phyloP scores from a whole-genome alignment of 305 asterid genomes.

The Fraxinus latifolia region DNA sequence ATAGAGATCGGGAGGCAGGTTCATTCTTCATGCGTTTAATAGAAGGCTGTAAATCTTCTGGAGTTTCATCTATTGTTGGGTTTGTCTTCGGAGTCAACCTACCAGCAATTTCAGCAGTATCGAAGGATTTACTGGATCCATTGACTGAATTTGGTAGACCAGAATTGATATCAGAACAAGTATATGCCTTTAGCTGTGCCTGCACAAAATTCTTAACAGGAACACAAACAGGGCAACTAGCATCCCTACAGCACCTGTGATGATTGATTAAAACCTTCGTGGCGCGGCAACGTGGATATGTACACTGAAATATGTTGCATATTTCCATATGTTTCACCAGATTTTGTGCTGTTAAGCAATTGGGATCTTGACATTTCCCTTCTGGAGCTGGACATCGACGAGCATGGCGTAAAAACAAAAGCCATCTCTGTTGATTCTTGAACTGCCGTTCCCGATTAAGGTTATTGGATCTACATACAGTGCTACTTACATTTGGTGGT shows the following conservation, averaged over 20 bases:
- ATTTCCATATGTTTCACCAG: slow-evolving; percentile 66
- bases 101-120: slow-evolving; percentile 47
- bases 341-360: slow-evolving; percentile 61
- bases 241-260: slow-evolving; percentile 53
- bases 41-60: slow-evolving; percentile 64
- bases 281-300: slow-evolving; percentile 56
- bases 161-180: slow-evolving; percentile 45
- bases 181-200: slow-evolving; percentile 45
- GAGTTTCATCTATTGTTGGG: slow-evolving; percentile 42
- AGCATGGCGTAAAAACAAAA: slow-evolving; percentile 83
- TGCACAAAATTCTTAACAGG: slow-evolving; percentile 66
- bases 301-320: slow-evolving; percentile 52
- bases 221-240: slow-evolving; percentile 79
- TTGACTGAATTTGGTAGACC: slow-evolving; percentile 42
- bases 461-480: slow-evolving; percentile 38
- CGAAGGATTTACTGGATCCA: slow-evolving; percentile 48
- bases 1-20: slow-evolving; percentile 43
- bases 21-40: slow-evolving; percentile 74
- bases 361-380: slow-evolving; percentile 72
- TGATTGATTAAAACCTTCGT: slow-evolving; percentile 57
- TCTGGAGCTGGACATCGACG: slow-evolving; percentile 74
- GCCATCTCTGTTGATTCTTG: slow-evolving; percentile 70
- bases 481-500: slow-evolving; percentile 39
- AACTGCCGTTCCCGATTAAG: slow-evolving; percentile 54
- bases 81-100: slow-evolving; percentile 37